Conservation (phyloP, 768 basidiomycete genomes). For the Kwoniella pini region DNA sequence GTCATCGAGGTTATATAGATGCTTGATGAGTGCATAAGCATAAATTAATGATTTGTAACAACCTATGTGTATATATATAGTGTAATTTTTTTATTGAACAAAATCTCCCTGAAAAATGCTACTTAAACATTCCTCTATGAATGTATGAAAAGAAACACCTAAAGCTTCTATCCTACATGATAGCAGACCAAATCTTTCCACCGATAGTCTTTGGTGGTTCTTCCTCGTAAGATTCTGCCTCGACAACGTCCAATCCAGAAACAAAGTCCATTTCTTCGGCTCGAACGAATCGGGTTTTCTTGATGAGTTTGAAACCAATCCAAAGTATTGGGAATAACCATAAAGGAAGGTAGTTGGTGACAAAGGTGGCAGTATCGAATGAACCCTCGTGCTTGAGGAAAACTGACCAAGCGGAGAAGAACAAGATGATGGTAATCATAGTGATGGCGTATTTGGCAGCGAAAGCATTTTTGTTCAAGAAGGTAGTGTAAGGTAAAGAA, state of each 20-base stretch:
- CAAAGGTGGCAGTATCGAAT: slow-evolving; percentile 68
- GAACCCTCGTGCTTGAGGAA: slow-evolving; percentile 60
- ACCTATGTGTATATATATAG: slow-evolving; percentile 8
- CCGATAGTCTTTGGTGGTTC: slow-evolving; percentile 67
- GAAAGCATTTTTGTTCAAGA: slow-evolving; percentile 59
- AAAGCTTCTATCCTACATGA: slow-evolving; percentile 58
- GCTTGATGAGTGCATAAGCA: slow-evolving; percentile 1
- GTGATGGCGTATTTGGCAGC: slow-evolving; percentile 54
- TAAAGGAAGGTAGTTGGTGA: slow-evolving; percentile 71
- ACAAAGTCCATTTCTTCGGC: slow-evolving; percentile 82
- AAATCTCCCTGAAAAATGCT: background rate
- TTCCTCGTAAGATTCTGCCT: slow-evolving; percentile 62
- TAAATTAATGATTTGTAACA: background rate
- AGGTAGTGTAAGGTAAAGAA: slow-evolving; percentile 69
- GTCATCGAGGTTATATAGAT: background rate
- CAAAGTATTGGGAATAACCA: slow-evolving; percentile 69
- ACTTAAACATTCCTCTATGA: background rate
- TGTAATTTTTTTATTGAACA: background rate
- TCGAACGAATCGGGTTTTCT: slow-evolving; percentile 58
- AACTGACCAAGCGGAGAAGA: slow-evolving; percentile 56
- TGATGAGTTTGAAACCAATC: slow-evolving; percentile 62
- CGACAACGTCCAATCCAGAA: slow-evolving; percentile 68
- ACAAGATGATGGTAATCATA: slow-evolving; percentile 51
- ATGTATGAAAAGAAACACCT: too few species aligned
- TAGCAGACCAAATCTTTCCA: slow-evolving; percentile 75